phyloP scores from a whole-genome alignment of 1,139 yeast genomes.

The Starmera stellimalicola region DNA sequence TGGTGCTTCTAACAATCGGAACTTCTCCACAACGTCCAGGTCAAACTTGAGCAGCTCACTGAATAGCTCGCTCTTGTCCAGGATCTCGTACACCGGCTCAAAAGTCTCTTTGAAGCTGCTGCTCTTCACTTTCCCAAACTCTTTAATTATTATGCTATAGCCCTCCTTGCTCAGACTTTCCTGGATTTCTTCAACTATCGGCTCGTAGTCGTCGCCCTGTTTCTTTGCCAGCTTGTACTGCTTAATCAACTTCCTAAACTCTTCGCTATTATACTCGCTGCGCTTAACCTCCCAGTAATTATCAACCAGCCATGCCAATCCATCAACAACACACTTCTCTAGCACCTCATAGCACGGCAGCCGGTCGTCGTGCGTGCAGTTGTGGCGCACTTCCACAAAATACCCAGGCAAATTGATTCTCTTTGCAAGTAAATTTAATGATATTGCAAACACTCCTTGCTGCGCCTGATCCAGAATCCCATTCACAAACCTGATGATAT shows the following conservation, averaged over 20 bases:
- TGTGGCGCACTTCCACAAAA: slow-evolving; percentile 86
- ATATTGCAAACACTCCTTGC: slow-evolving; percentile 68
- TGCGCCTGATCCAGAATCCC: slow-evolving; percentile 86
- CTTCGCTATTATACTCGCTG: slow-evolving; percentile 26
- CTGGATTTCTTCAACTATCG: too few relatives aligned
- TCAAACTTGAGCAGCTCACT: too few relatives aligned
- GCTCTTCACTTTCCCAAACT: too few relatives aligned
- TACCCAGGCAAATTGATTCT: slow-evolving; percentile 62
- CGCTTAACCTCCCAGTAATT: slow-evolving; percentile 57
- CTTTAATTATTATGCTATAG: too few relatives aligned
- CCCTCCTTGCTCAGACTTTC: too few relatives aligned
- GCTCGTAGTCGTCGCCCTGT: slow-evolving; percentile 34
- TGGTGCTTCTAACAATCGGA: too few relatives aligned
- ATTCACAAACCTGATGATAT: slow-evolving; percentile 79
- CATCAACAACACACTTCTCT: slow-evolving; percentile 46
- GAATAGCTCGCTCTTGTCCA: too few relatives aligned
- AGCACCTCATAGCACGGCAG: slow-evolving; percentile 66
- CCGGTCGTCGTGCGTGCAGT: slow-evolving; percentile 75
- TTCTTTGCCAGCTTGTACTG: slow-evolving; percentile 33
- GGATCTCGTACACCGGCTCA: too few relatives aligned
- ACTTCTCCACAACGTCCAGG: slow-evolving; percentile 4
- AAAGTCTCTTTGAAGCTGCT: too few relatives aligned
- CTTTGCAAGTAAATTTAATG: slow-evolving; percentile 67
- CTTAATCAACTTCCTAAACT: slow-evolving; percentile 11
- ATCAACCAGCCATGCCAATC: slow-evolving; percentile 65